A percentile compares a stretch with the other conserved stretches of the same genome.
Conservation (phyloP, 805 yeast genomes). For the Helenozyma baotianmanensis region DNA sequence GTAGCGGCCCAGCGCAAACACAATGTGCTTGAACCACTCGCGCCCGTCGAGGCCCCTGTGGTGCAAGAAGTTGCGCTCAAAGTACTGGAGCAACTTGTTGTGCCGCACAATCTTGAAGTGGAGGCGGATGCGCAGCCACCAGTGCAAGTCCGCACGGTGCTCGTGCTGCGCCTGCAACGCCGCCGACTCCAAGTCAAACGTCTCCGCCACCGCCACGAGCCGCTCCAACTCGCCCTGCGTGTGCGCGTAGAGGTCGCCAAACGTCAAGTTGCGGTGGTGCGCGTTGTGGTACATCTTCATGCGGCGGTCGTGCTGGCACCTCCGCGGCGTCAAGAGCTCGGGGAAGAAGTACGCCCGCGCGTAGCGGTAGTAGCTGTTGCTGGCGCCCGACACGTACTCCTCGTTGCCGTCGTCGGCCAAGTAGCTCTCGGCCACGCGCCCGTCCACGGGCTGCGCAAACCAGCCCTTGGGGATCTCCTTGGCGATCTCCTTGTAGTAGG, state of each 20-base stretch:
- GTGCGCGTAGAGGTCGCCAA: conserved; percentile 23
- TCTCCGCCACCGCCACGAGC: conserved; percentile 18
- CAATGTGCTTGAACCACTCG: conserved; percentile 59
- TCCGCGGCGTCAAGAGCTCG: conserved; percentile 10
- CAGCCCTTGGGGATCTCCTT: conserved; percentile 32
- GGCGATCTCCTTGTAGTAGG: conserved; percentile 30
- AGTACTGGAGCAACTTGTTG: conserved; percentile 35
- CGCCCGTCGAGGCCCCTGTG: conserved; percentile 45
- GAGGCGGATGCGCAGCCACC: conserved; percentile 34
- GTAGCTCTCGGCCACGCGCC: conserved; percentile 4
- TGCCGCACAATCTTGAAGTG: conserved; percentile 27
- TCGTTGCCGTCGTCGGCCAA: conserved; percentile 9
- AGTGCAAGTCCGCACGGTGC: conserved; percentile 26
- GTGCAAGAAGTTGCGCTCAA: conserved; percentile 53
- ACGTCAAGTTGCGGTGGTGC: conserved; percentile 10
- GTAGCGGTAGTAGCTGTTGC: conserved; percentile 5
- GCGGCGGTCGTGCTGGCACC: conserved; percentile 9
- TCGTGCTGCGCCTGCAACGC: conserved; percentile 27
- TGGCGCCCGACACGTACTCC: conserved; percentile 7
- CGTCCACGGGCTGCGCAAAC: conserved; percentile 18
- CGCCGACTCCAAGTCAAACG: conserved; percentile 26
- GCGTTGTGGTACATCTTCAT: conserved; percentile 5
- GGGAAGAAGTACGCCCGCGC: conserved; percentile 7
- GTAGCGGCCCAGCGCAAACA: conserved; percentile 54
- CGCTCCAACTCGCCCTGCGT: conserved; percentile 21